Evolutionary conservation across 2,329 filamentous ascomycete species (phyloP).

Genomic region (Nemania sp.): DNA sequence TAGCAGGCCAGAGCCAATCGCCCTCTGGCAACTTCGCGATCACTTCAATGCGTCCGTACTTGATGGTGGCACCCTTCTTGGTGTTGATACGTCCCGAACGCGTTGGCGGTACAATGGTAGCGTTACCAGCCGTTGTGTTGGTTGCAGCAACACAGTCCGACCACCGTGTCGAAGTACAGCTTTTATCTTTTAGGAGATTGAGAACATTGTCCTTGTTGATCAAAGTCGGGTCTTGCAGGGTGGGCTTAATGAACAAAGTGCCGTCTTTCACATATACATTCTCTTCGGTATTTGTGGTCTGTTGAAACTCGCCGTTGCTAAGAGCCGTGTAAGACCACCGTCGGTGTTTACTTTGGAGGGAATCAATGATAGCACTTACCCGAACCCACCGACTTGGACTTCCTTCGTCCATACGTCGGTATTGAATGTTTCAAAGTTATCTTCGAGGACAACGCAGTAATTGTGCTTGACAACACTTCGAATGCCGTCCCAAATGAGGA

Average conservation of each 20-base stretch:
- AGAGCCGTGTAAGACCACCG: constrained; percentile 20
- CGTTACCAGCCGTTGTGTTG: constrained; percentile 71
- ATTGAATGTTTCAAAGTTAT: constrained; percentile 66
- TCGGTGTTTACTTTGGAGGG: not conserved
- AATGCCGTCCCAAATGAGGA: constrained; percentile 77
- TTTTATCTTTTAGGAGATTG: constrained; percentile 67
- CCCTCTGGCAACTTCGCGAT: constrained; percentile 74
- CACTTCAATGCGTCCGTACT: constrained; percentile 81
- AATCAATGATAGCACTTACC: constrained; percentile 55
- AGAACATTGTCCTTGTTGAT: constrained; percentile 70
- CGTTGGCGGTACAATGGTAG: constrained; percentile 76
- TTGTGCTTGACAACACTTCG: constrained; percentile 73
- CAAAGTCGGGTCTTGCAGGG: constrained; percentile 69
- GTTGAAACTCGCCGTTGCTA: constrained; percentile 80
- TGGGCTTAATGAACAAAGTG: constrained; percentile 75
- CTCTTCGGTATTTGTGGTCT: constrained; percentile 72
- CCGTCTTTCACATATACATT: constrained; percentile 76
- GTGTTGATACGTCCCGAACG: constrained; percentile 80
- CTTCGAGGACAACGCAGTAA: constrained; percentile 70
- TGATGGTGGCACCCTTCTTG: constrained; percentile 70
- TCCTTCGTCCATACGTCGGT: constrained; percentile 72
- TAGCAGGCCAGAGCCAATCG: constrained; percentile 91
- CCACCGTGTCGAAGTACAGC: constrained; percentile 66
- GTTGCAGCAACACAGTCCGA: constrained; percentile 70
- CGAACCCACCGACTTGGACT: constrained; percentile 74